Evolutionary conservation across 768 basidiomycete genomes (phyloP).

Genomic region (Lactifluus subvellereus): DNA sequence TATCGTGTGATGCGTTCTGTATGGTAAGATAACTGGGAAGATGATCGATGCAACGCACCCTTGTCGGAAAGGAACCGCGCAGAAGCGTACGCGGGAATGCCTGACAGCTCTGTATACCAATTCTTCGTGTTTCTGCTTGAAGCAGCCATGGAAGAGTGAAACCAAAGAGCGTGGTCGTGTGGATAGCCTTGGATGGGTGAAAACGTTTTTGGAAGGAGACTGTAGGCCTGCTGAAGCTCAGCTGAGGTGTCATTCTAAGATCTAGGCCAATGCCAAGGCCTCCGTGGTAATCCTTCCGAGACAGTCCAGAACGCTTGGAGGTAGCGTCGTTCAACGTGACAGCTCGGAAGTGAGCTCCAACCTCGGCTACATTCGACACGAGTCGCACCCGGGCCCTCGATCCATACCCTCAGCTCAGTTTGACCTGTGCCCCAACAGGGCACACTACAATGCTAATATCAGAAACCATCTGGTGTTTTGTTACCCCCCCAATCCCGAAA

Average conservation of each 20-base stretch:
- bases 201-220: not conserved
- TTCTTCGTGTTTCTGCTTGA: slow-evolving; percentile 4
- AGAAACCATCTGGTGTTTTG: too few species aligned
- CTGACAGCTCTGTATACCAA: slow-evolving; percentile 20
- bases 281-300: not conserved
- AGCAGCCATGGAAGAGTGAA: slow-evolving; percentile 4
- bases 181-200: not conserved
- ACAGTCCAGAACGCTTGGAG: not conserved
- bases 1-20: not conserved
- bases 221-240: not conserved
- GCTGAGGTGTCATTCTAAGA: not conserved
- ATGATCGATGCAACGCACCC: slow-evolving; percentile 6
- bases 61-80: slow-evolving; percentile 21
- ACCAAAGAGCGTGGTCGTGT: slow-evolving; percentile 6
- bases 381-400: too few species aligned
- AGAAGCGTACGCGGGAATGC: slow-evolving; percentile 16
- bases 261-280: not conserved
- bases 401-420: not conserved
- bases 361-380: too few species aligned
- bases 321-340: too few species aligned
- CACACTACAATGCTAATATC: too few species aligned
- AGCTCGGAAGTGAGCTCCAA: too few species aligned
- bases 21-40: not conserved
- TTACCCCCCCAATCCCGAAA: too few species aligned
- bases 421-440: too few species aligned